These are phyloP conservation scores for Emergomyces orientalis DNA, from an alignment of 2,329 filamentous ascomycete species.

Conservation along the genomic window DNA sequence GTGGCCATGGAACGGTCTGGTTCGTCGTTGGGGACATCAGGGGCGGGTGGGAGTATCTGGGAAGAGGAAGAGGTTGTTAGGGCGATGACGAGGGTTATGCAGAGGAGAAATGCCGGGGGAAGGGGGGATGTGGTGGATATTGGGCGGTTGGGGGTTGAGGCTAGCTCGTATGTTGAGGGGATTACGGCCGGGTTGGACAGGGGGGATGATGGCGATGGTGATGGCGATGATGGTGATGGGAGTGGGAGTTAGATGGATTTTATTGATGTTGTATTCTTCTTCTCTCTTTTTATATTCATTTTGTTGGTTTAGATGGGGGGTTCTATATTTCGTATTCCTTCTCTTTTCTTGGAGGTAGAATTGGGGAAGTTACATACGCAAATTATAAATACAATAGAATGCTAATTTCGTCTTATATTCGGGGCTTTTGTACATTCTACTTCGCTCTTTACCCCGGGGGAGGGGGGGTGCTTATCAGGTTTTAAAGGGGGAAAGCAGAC, in stretches of 20 bases:
- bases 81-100: conserved; percentile 66
- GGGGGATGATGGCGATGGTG: neutral
- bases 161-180: conserved; percentile 36
- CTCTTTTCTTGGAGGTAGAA: neutral
- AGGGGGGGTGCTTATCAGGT: too few relatives aligned
- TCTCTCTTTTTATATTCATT: too few relatives aligned
- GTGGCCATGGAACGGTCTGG: conserved; percentile 49
- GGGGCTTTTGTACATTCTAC: too few relatives aligned
- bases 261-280: too few relatives aligned
- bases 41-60: conserved; percentile 49
- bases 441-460: too few relatives aligned
- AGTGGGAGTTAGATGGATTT: neutral
- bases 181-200: conserved; percentile 31
- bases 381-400: too few relatives aligned
- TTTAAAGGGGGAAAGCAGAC: too few relatives aligned
- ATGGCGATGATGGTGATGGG: neutral
- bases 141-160: conserved; percentile 34
- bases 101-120: conserved; percentile 41
- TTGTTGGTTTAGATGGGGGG: neutral
- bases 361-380: too few relatives aligned
- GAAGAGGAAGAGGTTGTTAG: conserved; percentile 59
- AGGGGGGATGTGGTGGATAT: conserved; percentile 35
- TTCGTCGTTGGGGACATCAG: conserved; percentile 29
- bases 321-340: neutral
- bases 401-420: too few relatives aligned